These are phyloP conservation scores for Amoebophrya sp. DNA, from an alignment of 169 alveolate species.

Conservation along the genomic window DNA sequence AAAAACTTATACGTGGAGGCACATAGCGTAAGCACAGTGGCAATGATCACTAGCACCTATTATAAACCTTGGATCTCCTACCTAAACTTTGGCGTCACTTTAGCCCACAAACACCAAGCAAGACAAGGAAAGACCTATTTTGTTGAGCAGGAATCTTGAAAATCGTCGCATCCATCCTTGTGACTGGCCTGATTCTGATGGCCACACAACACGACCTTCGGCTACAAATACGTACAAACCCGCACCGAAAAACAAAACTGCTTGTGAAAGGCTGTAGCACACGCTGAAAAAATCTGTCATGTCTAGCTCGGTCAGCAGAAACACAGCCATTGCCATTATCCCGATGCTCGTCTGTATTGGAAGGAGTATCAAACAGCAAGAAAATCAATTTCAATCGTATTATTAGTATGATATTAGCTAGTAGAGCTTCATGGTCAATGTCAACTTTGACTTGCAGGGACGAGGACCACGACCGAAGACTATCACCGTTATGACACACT, in stretches of 20 bases:
- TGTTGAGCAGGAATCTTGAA: not conserved
- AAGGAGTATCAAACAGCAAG: not conserved
- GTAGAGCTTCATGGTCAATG: no score
- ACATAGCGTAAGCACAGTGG: no score
- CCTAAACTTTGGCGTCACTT: no score
- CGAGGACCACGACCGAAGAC: no score
- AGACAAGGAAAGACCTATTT: not conserved
- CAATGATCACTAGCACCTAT: no score
- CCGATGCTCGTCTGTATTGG: not conserved
- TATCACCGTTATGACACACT: no score
- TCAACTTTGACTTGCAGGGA: no score
- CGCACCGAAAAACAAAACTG: not conserved
- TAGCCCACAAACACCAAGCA: not conserved
- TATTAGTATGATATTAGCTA: no score
- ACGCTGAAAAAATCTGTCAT: not conserved
- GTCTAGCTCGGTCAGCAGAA: not conserved
- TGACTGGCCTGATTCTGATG: not conserved
- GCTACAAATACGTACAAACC: not conserved
- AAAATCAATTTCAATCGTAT: no score
- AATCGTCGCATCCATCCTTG: not conserved
- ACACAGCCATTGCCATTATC: not conserved
- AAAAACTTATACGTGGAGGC: no score
- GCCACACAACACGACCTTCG: not conserved
- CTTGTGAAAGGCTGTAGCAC: not conserved
- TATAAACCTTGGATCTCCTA: no score